A percentile compares a stretch with the other conserved stretches of the same genome.
Evolutionary conservation across 2,329 filamentous ascomycete species (phyloP).

Genomic region (Ophiostoma himal-ulmi): DNA sequence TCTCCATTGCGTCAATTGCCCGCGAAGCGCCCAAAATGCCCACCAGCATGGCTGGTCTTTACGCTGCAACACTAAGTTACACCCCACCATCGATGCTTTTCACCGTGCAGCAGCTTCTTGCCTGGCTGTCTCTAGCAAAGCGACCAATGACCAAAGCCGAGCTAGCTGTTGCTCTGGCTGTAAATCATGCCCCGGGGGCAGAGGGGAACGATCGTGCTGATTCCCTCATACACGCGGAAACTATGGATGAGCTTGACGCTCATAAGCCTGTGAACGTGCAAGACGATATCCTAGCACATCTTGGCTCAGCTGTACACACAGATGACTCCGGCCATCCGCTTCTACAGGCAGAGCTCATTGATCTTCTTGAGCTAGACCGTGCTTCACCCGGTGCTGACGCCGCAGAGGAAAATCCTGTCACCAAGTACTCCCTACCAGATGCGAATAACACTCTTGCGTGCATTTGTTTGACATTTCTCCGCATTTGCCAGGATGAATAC

Average conservation of each 20-base stretch:
- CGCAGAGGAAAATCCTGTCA: not conserved
- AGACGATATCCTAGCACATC: not conserved
- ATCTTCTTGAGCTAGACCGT: not conserved
- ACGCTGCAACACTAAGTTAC: not conserved
- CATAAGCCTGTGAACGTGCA: not conserved
- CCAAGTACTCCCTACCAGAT: not conserved
- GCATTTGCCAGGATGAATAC: not conserved
- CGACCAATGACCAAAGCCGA: not conserved
- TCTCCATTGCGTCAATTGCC: not conserved
- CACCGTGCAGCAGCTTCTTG: not conserved
- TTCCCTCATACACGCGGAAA: not conserved
- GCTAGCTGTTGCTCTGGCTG: not conserved
- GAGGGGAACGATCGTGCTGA: not conserved
- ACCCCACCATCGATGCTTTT: not conserved
- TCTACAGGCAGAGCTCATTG: not conserved
- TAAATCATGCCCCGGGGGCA: not conserved
- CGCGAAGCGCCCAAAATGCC: conserved; percentile 6
- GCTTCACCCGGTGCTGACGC: too few relatives aligned
- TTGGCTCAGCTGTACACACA: not conserved
- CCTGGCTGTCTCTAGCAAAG: not conserved
- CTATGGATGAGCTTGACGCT: not conserved
- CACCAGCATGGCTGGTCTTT: not conserved
- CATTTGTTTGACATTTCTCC: not conserved
- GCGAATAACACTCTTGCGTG: conserved; percentile 5
- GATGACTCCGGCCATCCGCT: not conserved